Evolutionary conservation across 441 rosid species (phyloP).

Genomic region (Cnidoscolus chayamansa): DNA sequence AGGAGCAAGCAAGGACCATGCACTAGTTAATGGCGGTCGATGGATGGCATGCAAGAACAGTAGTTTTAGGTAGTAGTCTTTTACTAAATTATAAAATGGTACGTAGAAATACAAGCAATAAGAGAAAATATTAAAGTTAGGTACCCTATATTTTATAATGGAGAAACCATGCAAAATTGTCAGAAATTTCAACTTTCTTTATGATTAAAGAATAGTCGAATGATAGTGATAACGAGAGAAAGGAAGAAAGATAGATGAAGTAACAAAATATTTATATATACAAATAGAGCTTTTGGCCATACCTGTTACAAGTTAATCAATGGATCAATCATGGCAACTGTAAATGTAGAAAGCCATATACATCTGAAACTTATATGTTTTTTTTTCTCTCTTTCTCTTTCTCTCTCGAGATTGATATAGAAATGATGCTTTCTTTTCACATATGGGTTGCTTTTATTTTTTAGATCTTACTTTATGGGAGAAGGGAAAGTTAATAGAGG

Average conservation of each 20-base stretch:
- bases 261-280: too few relatives aligned
- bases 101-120: too few relatives aligned
- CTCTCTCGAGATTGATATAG: slow-evolving; percentile 30
- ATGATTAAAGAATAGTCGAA: slow-evolving; percentile 19
- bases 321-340: slow-evolving; percentile 57
- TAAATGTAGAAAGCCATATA: slow-evolving; percentile 37
- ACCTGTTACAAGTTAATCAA: slow-evolving; percentile 39
- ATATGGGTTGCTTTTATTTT: slow-evolving; percentile 17
- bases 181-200: slow-evolving; percentile 27
- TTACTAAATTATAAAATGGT: too few relatives aligned
- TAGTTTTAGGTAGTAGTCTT: too few relatives aligned
- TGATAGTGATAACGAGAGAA: slow-evolving; percentile 26
- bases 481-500: slow-evolving; percentile 21
- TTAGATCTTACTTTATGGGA: slow-evolving; percentile 34
- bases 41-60: too few relatives aligned
- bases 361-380: not conserved
- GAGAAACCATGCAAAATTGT: slow-evolving; percentile 41
- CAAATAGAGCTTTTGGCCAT: slow-evolving; percentile 30
- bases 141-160: not conserved
- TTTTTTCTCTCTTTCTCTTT: not conserved
- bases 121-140: too few relatives aligned
- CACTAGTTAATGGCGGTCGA: too few relatives aligned
- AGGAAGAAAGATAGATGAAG: not conserved
- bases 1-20: too few relatives aligned
- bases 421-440: slow-evolving; percentile 32